phyloP scores from a whole-genome alignment of 176 grass and related monocot genomes.

The Paspalum notatum region DNA sequence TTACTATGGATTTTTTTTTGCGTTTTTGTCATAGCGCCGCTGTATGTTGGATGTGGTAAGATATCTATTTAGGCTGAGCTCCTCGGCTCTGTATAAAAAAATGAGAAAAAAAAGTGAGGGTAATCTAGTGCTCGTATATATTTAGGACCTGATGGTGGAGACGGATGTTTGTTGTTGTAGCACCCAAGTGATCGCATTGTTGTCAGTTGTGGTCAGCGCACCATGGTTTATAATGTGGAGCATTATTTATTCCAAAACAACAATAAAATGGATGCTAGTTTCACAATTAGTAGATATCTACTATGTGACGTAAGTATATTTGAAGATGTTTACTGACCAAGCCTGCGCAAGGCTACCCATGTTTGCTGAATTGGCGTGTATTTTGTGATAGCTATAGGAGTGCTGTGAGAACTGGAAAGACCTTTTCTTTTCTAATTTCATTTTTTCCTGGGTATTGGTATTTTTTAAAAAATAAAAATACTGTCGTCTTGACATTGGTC shows the following conservation, averaged over 20 bases:
- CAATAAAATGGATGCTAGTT: neutral
- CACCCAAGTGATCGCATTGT: neutral
- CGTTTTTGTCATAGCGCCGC: neutral
- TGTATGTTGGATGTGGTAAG: constrained; percentile 33
- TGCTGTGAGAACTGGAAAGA: too few relatives aligned
- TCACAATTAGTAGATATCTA: neutral
- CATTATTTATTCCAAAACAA: neutral
- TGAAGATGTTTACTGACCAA: too few relatives aligned
- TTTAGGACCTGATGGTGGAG: neutral
- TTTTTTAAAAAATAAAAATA: too few relatives aligned
- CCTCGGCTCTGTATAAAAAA: constrained; percentile 28
- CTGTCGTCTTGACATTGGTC: too few relatives aligned
- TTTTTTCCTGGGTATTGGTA: too few relatives aligned
- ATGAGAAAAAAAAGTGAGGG: neutral
- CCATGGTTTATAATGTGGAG: neutral
- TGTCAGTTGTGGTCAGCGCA: neutral
- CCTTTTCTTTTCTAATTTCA: too few relatives aligned
- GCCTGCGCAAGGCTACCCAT: too few relatives aligned
- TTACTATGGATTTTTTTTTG: neutral
- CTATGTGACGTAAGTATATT: too few relatives aligned
- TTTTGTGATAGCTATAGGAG: too few relatives aligned
- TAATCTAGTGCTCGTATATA: constrained; percentile 36
- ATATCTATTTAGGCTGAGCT: constrained; percentile 25
- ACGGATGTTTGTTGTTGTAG: too few relatives aligned
- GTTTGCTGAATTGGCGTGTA: too few relatives aligned